phyloP scores from a whole-genome alignment of 257 asterid species.

The Schizonepeta tenuifolia region DNA sequence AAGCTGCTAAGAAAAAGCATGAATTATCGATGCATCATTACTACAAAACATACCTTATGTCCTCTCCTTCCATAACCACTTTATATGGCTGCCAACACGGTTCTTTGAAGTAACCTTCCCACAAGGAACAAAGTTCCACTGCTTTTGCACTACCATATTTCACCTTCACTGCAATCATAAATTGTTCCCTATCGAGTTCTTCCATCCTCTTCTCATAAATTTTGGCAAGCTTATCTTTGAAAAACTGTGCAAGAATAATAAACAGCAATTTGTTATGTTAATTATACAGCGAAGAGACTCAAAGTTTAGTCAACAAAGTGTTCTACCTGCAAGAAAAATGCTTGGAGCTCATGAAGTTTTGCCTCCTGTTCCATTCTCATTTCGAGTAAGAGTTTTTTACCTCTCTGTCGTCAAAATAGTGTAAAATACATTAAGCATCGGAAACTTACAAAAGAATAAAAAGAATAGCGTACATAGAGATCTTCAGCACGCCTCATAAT shows the following conservation, averaged over 20 bases:
- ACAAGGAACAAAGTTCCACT: constrained; percentile 44
- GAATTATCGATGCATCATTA: not conserved
- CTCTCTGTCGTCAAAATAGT: constrained; percentile 46
- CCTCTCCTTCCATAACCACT: constrained; percentile 53
- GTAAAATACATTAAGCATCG: constrained; percentile 1
- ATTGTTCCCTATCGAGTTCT: constrained; percentile 58
- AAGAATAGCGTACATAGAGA: constrained; percentile 53
- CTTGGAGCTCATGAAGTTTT: too few relatives aligned
- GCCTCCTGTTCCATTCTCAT: constrained; percentile 38
- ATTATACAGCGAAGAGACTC: not conserved
- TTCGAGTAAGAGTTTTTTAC: constrained; percentile 54
- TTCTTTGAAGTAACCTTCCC: constrained; percentile 75
- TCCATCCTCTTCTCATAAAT: constrained; percentile 79
- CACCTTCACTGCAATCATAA: constrained; percentile 43
- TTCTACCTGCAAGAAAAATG: constrained; percentile 37
- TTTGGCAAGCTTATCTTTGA: constrained; percentile 48
- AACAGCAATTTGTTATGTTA: constrained; percentile 20
- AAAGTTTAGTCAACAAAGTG: too few relatives aligned
- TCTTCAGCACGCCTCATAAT: constrained; percentile 67
- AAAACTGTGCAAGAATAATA: constrained; percentile 37
- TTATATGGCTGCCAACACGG: constrained; percentile 80
- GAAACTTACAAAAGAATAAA: constrained; percentile 28
- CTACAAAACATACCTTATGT: constrained; percentile 52
- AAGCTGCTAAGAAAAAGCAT: not conserved
- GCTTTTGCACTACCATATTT: constrained; percentile 50